phyloP scores from a whole-genome alignment of 495 filamentous ascomycete genomes.

The Diplogelasinospora grovesii region DNA sequence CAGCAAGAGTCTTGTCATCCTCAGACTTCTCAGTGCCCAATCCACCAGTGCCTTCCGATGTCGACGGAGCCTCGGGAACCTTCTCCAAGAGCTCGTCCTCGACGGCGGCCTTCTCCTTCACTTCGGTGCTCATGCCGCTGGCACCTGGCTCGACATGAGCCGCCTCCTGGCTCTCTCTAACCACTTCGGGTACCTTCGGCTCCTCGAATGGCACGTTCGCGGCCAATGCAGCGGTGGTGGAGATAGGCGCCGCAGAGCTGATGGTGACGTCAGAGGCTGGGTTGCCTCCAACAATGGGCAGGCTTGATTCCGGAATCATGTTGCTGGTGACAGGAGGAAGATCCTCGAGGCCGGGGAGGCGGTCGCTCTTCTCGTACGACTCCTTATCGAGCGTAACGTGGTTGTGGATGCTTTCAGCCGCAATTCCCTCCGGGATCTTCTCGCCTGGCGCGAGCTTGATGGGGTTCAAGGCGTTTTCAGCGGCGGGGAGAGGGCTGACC shows the following conservation, averaged over 20 bases:
- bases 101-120: slow-evolving; percentile 53
- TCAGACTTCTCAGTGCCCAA: slow-evolving; percentile 41
- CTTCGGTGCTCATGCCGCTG: slow-evolving; percentile 47
- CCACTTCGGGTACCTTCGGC: slow-evolving; percentile 55
- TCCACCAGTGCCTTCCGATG: slow-evolving; percentile 47
- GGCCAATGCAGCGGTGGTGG: slow-evolving; percentile 70
- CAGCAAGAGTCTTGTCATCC: slow-evolving; percentile 31
- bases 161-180: slow-evolving; percentile 60
- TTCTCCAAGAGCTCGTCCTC: slow-evolving; percentile 55
- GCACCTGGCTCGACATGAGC: slow-evolving; percentile 55
- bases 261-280: slow-evolving; percentile 48
- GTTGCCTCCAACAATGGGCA: slow-evolving; percentile 62
- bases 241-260: slow-evolving; percentile 59
- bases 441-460: slow-evolving; percentile 74
- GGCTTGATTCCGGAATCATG: slow-evolving; percentile 80
- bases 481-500: slow-evolving; percentile 72
- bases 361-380: slow-evolving; percentile 73
- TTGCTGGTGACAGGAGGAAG: slow-evolving; percentile 57
- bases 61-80: slow-evolving; percentile 49
- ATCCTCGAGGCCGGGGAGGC: slow-evolving; percentile 46
- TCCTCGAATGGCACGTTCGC: slow-evolving; percentile 60
- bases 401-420: slow-evolving; percentile 46
- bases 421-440: slow-evolving; percentile 58
- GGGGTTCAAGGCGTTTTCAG: slow-evolving; percentile 71
- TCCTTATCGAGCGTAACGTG: slow-evolving; percentile 71